A percentile compares a stretch with the other conserved stretches of the same genome.
These are phyloP conservation scores for Warburgia ugandensis DNA, from an alignment of 164 flowering plant species.

Conservation along the genomic window DNA sequence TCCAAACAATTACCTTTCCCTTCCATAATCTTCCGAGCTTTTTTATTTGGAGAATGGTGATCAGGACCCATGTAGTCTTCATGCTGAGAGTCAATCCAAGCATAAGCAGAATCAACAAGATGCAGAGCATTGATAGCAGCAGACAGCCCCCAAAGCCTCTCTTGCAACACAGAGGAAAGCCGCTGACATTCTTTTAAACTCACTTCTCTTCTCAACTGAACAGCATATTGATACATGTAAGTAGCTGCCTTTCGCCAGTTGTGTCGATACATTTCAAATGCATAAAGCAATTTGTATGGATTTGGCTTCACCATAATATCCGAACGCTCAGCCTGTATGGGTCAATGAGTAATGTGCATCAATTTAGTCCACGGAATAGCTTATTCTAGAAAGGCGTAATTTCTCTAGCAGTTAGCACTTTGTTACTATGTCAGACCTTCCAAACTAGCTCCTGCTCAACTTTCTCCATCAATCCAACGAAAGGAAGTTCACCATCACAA, in stretches of 20 bases:
- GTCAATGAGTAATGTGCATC: constrained; percentile 1
- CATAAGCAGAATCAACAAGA: constrained; percentile 77
- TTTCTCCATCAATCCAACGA: constrained; percentile 76
- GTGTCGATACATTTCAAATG: constrained; percentile 78
- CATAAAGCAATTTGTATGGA: constrained; percentile 77
- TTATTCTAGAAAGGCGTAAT: constrained; percentile 1
- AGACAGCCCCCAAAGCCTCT: constrained; percentile 71
- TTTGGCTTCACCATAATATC: constrained; percentile 60
- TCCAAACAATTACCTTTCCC: constrained; percentile 33
- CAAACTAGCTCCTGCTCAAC: constrained; percentile 79
- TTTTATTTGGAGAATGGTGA: constrained; percentile 60
- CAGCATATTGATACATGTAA: constrained; percentile 65
- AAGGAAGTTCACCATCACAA: constrained; percentile 80
- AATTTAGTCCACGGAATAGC: constrained; percentile 2
- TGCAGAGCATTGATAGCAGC: constrained; percentile 84
- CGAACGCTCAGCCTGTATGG: constrained; percentile 75
- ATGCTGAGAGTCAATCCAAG: constrained; percentile 67
- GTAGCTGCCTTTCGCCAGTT: constrained; percentile 91
- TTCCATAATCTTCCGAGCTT: constrained; percentile 35
- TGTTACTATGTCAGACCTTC: constrained; percentile 51
- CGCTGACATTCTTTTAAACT: constrained; percentile 35
- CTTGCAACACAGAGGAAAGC: constrained; percentile 47
- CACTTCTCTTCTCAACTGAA: constrained; percentile 52
- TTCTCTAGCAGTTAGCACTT: constrained; percentile 1
- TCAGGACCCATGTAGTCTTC: constrained; percentile 28